Evolutionary conservation across 2,329 filamentous ascomycete genomes (phyloP), one percentile per base, ranked within the genome.

Genomic region (Fusarium compactum): DNA sequence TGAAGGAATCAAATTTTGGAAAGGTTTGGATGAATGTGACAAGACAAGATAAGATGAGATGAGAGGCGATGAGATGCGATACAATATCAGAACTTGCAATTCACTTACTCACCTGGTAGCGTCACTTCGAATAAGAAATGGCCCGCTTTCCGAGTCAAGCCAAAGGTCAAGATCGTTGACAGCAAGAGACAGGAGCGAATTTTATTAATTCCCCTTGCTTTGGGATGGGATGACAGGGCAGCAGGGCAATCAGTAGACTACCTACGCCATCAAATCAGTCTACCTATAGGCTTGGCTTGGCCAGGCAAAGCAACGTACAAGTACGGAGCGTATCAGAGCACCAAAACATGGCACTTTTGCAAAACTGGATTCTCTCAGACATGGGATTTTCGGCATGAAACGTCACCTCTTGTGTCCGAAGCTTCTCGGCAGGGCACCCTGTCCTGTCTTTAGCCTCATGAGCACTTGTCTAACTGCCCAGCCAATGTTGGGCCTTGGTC

Each of bases 301-400:
- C 25, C 62, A 56, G 24, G 32, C 16, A 51, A 53, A n/a, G n/a
- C n/a, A 24, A 41, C 24, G 34, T 41, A 41, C 48, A 43, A 20
- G 22, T 6, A 41, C 24, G 20, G 20, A 18, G 24, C 34, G 16
- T 30, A 45, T 56, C 30, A 46, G 20, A 29, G 22, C 29, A 54
- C 44, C 41, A 45, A 71, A 66, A 69, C 65, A 71, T 70, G 69
- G 69, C 56, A 71, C 69, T 71, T 71, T 71, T 53, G 41, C 48
- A 69, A 46, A 71, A 71, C 69, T 58, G 50, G 68, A 61, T 65
- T 56, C 30, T 71, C 24, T 25, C 15, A 41, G 51, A 69, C 56
- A 71, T 71, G 69, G 69, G 65, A 71, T 56, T 69, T 43, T 69
- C 44, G 48, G 56, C 44, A 69, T 47, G 32, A 53, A 62, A 65